Base-by-base conservation (phyloP, 306 rosid genomes). In the Corylus avellana region DNA sequence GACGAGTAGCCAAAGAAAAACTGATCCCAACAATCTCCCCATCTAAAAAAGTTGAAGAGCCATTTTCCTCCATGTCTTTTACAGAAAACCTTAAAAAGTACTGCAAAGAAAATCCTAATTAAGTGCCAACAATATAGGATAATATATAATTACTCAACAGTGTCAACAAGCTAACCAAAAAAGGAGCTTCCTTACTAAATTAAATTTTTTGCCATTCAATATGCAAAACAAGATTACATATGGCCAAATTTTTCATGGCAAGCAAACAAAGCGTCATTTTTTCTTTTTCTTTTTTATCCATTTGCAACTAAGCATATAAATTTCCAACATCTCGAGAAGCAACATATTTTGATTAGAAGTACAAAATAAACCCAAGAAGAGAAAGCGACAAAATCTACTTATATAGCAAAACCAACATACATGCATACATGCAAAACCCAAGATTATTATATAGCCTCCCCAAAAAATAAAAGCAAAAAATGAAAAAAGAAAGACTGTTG, bases 1-100 rank as follows among this genome's bases (percentile, higher is more conserved):
- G 84, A 62, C 77, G 88, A 25, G 88, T 90, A 71, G 98, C 98
- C 86, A 93, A 79, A 62, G 89, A 83, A 62, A 93, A 93, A 74
- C 71, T 81, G 80, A 93, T 91, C 9, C 97, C 93, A 63, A 73
- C 57, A 3, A 91, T 79, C 74, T 86, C 87, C 63, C 87, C 97
- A n/a, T 93, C 92, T 54, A 85, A 70, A 83, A 88, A 61, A 56
- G 78, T 63, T 70, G 92, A 78, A 44, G 84, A 69, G 10, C 84
- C 70, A 69, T 75, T 77, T 56, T 91, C 97, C 82, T 91, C 96
- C 94, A 92, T 91, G 48, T 84, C 75, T 69, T 69, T 75, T 8
- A n/a, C 6, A 7, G 58, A 62, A 29, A 29, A 13, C 69, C 17
- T 62, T 11, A 6, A 13, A 62, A 29, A 13, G 3, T 14, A 29